Base-by-base conservation (phyloP, 148 eudicot genomes). In the Heliosperma pusillum region DNA sequence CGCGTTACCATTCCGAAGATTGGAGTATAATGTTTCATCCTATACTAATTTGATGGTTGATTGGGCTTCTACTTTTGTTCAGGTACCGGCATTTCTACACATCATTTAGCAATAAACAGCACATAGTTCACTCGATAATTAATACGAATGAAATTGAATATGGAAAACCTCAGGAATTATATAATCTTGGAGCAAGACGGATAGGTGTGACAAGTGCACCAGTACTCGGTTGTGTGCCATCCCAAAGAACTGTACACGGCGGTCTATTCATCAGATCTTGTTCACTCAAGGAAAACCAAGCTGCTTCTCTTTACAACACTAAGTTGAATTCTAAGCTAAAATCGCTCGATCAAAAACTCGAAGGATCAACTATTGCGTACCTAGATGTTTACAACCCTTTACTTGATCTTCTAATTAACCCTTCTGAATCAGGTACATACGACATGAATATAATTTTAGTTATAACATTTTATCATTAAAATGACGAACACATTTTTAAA, bases 141-240 rank as follows among this genome's bases (percentile, higher is more conserved):
- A n/a, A n/a, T n/a, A n/a, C 8, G 15, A 33, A 17, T 36, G 3
- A 36, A 36, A 36, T 36, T 36, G 7, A 50, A 50, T 50, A 12
- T 50, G 55, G 55, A 50, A 50, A 12, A 25, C 30, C 7, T 7
- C 29, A 90, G 89, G 87, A 87, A n/a, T 67, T 90, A 79, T 86
- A 90, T 26, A 24, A 27, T 11, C 25, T 80, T 5, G 93, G 96
- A n/a, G 93, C 87, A 26, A 86, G 93, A 40, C 73, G 80, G 61
- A 86, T 91, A 5, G 88, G 83, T 10, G 82, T 91, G 25, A 57
- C 83, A 40, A 71, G 83, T 15, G 61, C 83, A 19, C 96, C 96
- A 17, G 89, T 93, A 0, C 56, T 81, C 9, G 93, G 96, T 12
- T 91, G 96, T 74, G 33, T 87, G 11, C 96, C 93, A 19, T 84